Conservation (phyloP, 2,329 filamentous ascomycete species). For the Tothia fuscella region DNA sequence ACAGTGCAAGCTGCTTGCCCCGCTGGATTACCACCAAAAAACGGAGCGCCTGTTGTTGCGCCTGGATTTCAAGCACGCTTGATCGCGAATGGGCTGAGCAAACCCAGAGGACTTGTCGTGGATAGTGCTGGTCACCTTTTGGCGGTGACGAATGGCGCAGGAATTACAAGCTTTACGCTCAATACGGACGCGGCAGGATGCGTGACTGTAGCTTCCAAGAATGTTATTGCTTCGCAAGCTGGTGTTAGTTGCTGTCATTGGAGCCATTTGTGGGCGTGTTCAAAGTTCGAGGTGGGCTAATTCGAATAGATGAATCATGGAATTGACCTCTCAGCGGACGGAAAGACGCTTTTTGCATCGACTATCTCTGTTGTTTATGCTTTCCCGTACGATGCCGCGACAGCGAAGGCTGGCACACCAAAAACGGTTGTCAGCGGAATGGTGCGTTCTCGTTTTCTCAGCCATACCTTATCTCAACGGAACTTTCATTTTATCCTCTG, state of each 20-base stretch:
- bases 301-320: conserved; percentile 41
- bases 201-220: conserved; percentile 14
- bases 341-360: conserved; percentile 42
- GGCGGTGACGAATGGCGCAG: conserved; percentile 26
- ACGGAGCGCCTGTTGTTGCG: conserved; percentile 30
- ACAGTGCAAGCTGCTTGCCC: too few relatives aligned
- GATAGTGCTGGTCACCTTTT: conserved; percentile 30
- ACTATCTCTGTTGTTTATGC: conserved; percentile 46
- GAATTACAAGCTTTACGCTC: conserved; percentile 27
- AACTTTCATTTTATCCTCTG: too few relatives aligned
- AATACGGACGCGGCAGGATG: conserved; percentile 22
- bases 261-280: background rate
- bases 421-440: conserved; percentile 50
- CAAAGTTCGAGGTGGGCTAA: background rate
- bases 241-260: conserved; percentile 2
- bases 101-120: conserved; percentile 28
- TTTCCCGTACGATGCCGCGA: conserved; percentile 50
- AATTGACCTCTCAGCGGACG: conserved; percentile 37
- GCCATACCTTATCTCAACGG: too few relatives aligned
- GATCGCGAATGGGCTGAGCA: conserved; percentile 26
- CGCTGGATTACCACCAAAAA: too few relatives aligned
- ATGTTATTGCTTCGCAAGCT: conserved; percentile 18
- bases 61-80: conserved; percentile 29
- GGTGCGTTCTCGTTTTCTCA: conserved; percentile 31
- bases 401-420: conserved; percentile 34